Base-by-base conservation (phyloP, 768 basidiomycete species). In the Lyophyllum decastes region DNA sequence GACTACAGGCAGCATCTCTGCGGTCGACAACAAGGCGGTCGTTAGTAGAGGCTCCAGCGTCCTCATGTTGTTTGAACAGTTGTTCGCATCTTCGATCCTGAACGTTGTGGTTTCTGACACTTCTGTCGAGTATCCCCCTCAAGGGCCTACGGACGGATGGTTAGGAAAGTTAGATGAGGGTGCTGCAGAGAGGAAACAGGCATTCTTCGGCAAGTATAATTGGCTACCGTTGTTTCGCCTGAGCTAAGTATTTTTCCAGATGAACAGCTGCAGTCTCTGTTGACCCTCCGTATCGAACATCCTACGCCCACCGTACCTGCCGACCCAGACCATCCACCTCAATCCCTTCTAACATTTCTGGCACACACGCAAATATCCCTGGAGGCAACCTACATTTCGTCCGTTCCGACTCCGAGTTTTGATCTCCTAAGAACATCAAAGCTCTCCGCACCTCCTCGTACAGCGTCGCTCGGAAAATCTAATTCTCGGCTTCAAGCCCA, bases 311-410 rank as follows among this genome's bases (percentile, higher is more conserved):
- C 72, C n/a, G 53, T 60, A 10, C 69, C 74, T 12, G 68, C 66
- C 41, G 73, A 77, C 49, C 72, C 78, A 4, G 63, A 66, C 4
- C 66, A 75, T 38, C 79, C 81, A 4, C 79, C 80, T n/a, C 70
- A 73, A 44, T 59, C 68, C 22, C 73, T 92, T 26, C 74, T 90
- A 7, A 71, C 82, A 6, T 85, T 90, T 65, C 75, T 93, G 41
- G 72, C 84, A 2, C 88, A 88, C 69, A 71, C 89, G 7, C 89
- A 95, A 72, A 77, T 94, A 16, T 85, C 92, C 7, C 79, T 94
- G 46, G 92, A 94, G 55, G 90, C 92, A 1, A 86, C 85, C 2
- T 95, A 94, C 66, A 89, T 91, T 48, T 82, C 89, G 1, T 76
- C 81, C 35, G 68, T 75, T 12, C 79, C 76, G 19, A 67, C 61